Evolutionary conservation across 192 early-diverging fungal genomes (phyloP).

Genomic region (Podila clonocystis): DNA sequence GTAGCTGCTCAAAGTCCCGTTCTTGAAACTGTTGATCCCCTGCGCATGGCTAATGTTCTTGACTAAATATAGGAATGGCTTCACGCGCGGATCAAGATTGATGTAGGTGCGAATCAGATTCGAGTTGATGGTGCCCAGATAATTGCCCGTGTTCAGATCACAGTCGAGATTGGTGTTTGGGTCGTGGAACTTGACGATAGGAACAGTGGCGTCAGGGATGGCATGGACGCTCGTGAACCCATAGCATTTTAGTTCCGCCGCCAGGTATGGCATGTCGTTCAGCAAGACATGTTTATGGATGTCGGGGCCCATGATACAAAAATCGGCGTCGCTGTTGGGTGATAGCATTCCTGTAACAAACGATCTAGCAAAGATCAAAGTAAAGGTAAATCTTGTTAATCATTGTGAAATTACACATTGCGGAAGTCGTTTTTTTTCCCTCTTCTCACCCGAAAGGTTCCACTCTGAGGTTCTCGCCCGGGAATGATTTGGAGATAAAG

Average conservation of each 20-base stretch:
- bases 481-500: slow-evolving; percentile 11
- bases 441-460: slow-evolving; percentile 31
- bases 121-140: slow-evolving; percentile 47
- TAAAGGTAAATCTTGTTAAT: not conserved
- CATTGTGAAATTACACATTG: not conserved
- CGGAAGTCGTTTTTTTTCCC: too few relatives aligned
- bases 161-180: slow-evolving; percentile 33
- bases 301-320: slow-evolving; percentile 42
- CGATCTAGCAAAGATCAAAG: slow-evolving; percentile 24
- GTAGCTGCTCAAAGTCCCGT: slow-evolving; percentile 33
- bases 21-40: slow-evolving; percentile 30
- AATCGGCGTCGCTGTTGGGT: slow-evolving; percentile 47
- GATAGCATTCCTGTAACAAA: slow-evolving; percentile 41
- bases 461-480: slow-evolving; percentile 22
- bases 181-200: slow-evolving; percentile 53
- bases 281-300: slow-evolving; percentile 13
- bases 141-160: slow-evolving; percentile 51
- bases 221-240: slow-evolving; percentile 32
- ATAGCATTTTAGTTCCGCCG: slow-evolving; percentile 3
- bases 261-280: slow-evolving; percentile 36
- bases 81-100: slow-evolving; percentile 43
- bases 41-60: slow-evolving; percentile 46
- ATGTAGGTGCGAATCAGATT: slow-evolving; percentile 37
- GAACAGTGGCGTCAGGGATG: slow-evolving; percentile 39
- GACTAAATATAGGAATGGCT: slow-evolving; percentile 50